Base-by-base conservation (phyloP, 768 basidiomycete genomes). In the Russula vinacea region DNA sequence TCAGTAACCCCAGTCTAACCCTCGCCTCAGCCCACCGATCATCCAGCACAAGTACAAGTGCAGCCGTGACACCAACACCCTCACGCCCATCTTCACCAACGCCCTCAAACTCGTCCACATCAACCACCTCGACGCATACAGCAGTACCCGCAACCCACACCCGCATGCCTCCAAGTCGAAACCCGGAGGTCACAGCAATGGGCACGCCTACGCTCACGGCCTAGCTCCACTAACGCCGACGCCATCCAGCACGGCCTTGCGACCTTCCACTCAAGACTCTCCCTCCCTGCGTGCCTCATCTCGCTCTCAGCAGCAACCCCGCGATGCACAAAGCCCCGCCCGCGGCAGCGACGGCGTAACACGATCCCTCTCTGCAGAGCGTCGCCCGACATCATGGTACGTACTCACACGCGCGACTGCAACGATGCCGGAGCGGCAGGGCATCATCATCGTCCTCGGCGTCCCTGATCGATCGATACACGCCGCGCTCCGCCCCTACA, bases 21-120 rank as follows among this genome's bases (percentile, higher is more conserved):
- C 19, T 24, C 3, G 11, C 65, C 3, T 5, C 62, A 16, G 1
- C 19, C n/a, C 37, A 50, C 19, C 32, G 44, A 26, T 47, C 67
- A 42, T 17, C 47, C 16, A 44, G 22, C 33, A 29, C 33, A 17
- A 22, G 42, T 44, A 59, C 58, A 11, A 57, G 44, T 3, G 54
- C 65, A 10, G 37, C 60, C 17, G 22, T 60, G 16, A 69, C 68
- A 9, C 68, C 68, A 6, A 68, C 62, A 0, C 56, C 68, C 39
- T 69, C 68, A 2, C 68, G 66, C 24, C 67, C 66, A 14, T 50
- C 66, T 39, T 68, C 68, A 0, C 68, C 68, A n/a, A 59, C 65
- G 0, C 65, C 66, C 9, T 68, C 67, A 1, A 59, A 54, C 19
- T 61, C 62, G 4, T 67, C 65, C 19, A 42, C 58, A 44, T 69